These are phyloP conservation scores for Aspergillus ustus DNA, from an alignment of 2,329 filamentous ascomycete species.

Conservation along the genomic window DNA sequence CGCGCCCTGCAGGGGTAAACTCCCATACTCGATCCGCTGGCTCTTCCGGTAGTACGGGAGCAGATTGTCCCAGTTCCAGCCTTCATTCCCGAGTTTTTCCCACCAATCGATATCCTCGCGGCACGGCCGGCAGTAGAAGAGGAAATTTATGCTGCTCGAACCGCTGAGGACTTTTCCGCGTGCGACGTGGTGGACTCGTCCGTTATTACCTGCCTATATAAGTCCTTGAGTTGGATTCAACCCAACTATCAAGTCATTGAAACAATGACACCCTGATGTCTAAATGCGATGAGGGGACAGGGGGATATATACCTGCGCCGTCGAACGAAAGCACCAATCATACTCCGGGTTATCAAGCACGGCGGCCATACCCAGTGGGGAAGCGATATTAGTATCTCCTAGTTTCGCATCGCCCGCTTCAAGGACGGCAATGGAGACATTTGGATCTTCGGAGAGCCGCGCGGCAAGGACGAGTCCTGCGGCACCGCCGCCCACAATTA, in stretches of 20 bases:
- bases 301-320: conserved; percentile 18
- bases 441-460: conserved; percentile 48
- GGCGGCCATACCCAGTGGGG: conserved; percentile 4
- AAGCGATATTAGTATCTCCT: conserved; percentile 7
- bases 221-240: too few relatives aligned
- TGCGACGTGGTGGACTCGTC: conserved; percentile 17
- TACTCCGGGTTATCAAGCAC: conserved; percentile 17
- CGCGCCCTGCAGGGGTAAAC: not conserved
- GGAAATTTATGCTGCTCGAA: conserved; percentile 21
- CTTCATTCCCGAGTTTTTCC: conserved; percentile 11
- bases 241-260: too few relatives aligned
- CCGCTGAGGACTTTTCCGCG: conserved; percentile 25
- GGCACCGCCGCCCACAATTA: conserved; percentile 59
- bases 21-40: not conserved
- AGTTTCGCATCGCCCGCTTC: conserved; percentile 44
- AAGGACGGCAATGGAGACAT: conserved; percentile 46
- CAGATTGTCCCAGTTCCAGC: conserved; percentile 11
- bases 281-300: too few relatives aligned
- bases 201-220: conserved; percentile 8
- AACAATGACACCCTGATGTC: too few relatives aligned
- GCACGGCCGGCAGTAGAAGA: conserved; percentile 40
- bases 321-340: conserved; percentile 16
- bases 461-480: conserved; percentile 53
- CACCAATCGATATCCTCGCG: conserved; percentile 29
- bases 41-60: conserved; percentile 11